Percentiles rank a stretch among this genome's conserved stretches.
phyloP scores from a whole-genome alignment of 164 flowering plant species.

The Brasenia schreberi region DNA sequence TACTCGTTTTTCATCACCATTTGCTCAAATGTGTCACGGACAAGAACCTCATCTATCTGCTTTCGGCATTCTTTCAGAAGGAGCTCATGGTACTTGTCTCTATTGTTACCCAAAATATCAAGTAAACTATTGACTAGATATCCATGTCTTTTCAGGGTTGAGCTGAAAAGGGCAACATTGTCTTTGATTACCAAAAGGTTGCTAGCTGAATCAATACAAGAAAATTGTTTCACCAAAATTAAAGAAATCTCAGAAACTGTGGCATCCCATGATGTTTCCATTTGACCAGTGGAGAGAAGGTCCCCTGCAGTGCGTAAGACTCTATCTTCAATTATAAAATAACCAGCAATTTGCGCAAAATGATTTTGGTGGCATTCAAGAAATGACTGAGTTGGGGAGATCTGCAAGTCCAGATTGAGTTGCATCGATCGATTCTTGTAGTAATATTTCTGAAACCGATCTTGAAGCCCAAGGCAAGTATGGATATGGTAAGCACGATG shows the following conservation, averaged over 20 bases:
- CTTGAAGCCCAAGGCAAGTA: constrained; percentile 53
- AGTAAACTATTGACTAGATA: constrained; percentile 64
- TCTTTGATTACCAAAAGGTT: constrained; percentile 82
- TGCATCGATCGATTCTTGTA: constrained; percentile 65
- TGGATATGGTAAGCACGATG: constrained; percentile 82
- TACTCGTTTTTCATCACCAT: constrained; percentile 72
- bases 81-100: constrained; percentile 77
- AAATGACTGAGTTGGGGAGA: constrained; percentile 58
- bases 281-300: constrained; percentile 40
- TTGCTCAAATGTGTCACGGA: constrained; percentile 58
- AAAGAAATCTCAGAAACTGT: constrained; percentile 57
- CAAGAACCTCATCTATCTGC: constrained; percentile 42
- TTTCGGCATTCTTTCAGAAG: constrained; percentile 66
- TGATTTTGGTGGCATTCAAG: constrained; percentile 68
- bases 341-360: constrained; percentile 75
- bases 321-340: constrained; percentile 84
- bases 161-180: constrained; percentile 67
- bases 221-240: constrained; percentile 57
- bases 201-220: constrained; percentile 59
- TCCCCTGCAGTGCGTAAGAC: constrained; percentile 74
- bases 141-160: constrained; percentile 70
- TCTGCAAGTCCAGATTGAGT: constrained; percentile 70
- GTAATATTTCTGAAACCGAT: constrained; percentile 76
- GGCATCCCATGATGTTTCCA: constrained; percentile 78
- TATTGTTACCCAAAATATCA: constrained; percentile 46